These are phyloP conservation scores for Epithele typhae DNA, from an alignment of 768 basidiomycete species.

Conservation along the genomic window DNA sequence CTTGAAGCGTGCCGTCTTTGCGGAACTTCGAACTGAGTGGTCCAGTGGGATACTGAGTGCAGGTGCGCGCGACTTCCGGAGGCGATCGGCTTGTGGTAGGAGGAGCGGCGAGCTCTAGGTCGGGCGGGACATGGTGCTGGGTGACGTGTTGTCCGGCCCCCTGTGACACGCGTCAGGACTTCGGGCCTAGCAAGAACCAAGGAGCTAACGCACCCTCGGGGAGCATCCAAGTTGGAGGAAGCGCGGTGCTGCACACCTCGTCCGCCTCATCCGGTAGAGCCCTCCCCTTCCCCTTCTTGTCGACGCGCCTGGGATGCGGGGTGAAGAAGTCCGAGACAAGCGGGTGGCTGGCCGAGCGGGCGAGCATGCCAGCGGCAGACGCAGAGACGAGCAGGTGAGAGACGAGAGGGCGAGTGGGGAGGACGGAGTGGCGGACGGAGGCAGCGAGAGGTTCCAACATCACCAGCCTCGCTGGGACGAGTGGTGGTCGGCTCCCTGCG, in stretches of 20 bases:
- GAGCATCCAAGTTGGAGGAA: too few relatives aligned
- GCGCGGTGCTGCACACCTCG: background rate
- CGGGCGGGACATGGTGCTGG: constrained; percentile 1
- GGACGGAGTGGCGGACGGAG: constrained; percentile 43
- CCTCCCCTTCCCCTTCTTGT: constrained; percentile 51
- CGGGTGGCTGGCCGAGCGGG: constrained; percentile 26
- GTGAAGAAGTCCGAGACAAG: constrained; percentile 50
- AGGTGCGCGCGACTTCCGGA: constrained; percentile 11
- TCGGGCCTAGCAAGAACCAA: too few relatives aligned
- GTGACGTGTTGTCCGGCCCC: too few relatives aligned
- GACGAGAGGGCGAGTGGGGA: constrained; percentile 30
- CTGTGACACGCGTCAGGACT: background rate
- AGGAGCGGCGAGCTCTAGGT: constrained; percentile 13
- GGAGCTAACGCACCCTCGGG: too few relatives aligned
- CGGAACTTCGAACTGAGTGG: constrained; percentile 8
- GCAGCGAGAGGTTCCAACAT: constrained; percentile 66
- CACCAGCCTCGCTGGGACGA: constrained; percentile 30
- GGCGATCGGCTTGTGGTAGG: constrained; percentile 7
- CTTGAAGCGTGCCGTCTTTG: constrained; percentile 28
- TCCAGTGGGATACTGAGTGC: constrained; percentile 12
- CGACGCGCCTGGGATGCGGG: constrained; percentile 45
- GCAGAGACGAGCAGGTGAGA: constrained; percentile 24
- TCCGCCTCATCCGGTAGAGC: constrained; percentile 21
- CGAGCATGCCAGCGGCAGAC: constrained; percentile 26
- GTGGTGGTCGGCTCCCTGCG: constrained; percentile 7